These are phyloP conservation scores for Incumbomyces lentus DNA, from an alignment of 2,329 filamentous ascomycete species.

Conservation along the genomic window DNA sequence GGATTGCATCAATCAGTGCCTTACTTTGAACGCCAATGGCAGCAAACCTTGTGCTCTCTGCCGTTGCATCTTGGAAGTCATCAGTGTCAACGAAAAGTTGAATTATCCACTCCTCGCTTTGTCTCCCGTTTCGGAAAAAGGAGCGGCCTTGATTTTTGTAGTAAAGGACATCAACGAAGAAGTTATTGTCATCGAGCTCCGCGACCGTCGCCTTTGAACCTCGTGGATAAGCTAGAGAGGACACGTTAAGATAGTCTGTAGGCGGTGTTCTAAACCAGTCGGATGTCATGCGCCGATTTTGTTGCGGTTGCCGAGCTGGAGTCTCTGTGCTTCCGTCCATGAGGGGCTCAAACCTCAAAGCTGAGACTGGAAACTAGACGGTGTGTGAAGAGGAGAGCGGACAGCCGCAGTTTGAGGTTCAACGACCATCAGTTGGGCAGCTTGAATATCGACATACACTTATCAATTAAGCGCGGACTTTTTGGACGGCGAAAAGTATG, in stretches of 20 bases:
- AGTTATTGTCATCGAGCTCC: slow-evolving; percentile 1
- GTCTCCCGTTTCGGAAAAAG: neutral
- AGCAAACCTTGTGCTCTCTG: neutral
- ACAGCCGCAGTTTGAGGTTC: too few relatives aligned
- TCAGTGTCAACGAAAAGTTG: slow-evolving; percentile 6
- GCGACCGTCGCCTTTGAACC: slow-evolving; percentile 1
- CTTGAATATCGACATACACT: too few relatives aligned
- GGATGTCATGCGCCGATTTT: slow-evolving; percentile 2
- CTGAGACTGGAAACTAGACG: too few relatives aligned
- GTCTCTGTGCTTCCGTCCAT: slow-evolving; percentile 2
- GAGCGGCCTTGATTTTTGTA: neutral
- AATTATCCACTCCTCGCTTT: slow-evolving; percentile 1
- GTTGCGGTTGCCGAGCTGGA: neutral
- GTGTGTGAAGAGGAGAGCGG: too few relatives aligned
- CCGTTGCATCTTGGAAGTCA: neutral
- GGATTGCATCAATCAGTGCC: slow-evolving; percentile 2
- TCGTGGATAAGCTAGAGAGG: slow-evolving; percentile 1
- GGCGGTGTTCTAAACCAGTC: slow-evolving; percentile 6
- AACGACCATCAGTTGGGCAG: too few relatives aligned
- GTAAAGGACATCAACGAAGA: slow-evolving; percentile 1
- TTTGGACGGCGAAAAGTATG: too few relatives aligned
- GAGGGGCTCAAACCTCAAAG: too few relatives aligned
- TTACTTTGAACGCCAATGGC: slow-evolving; percentile 1
- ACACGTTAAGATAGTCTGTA: slow-evolving; percentile 6
- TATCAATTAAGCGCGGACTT: too few relatives aligned